These are phyloP conservation scores for Phytophthora cryptogea DNA, from an alignment of 352 stramenopile genomes.

Conservation along the genomic window DNA sequence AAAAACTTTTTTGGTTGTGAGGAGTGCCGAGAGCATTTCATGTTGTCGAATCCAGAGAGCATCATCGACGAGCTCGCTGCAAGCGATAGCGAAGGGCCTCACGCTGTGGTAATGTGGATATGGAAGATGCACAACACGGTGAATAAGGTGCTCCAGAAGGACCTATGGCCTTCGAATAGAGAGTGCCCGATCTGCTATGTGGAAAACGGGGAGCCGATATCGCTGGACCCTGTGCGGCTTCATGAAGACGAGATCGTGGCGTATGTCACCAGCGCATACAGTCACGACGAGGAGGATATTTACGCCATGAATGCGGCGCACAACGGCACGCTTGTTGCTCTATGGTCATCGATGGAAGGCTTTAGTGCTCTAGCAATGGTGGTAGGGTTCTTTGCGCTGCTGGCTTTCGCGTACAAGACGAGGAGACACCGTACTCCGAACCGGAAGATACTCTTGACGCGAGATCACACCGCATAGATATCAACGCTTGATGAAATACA, in stretches of 20 bases:
- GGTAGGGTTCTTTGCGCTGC: conserved; percentile 30
- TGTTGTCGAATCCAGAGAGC: conserved; percentile 63
- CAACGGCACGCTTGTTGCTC: conserved; percentile 42
- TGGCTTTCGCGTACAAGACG: conserved; percentile 35
- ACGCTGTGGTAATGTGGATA: conserved; percentile 69
- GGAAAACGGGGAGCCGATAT: conserved; percentile 45
- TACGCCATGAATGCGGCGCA: conserved; percentile 53
- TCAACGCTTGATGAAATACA: conserved; percentile 2
- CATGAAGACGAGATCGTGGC: conserved; percentile 57
- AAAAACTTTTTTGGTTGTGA: conserved; percentile 87
- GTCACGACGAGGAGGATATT: conserved; percentile 50
- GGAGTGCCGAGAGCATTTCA: conserved; percentile 76
- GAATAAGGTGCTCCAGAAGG: conserved; percentile 76
- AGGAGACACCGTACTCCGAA: conserved; percentile 20
- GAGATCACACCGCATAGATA: conserved; percentile 26
- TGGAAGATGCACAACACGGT: conserved; percentile 88
- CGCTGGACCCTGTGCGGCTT: conserved; percentile 51
- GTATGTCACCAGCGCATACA: conserved; percentile 61
- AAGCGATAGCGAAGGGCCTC: conserved; percentile 40
- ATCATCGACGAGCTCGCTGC: conserved; percentile 48
- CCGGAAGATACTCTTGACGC: conserved; percentile 20
- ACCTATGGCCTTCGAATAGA: conserved; percentile 60
- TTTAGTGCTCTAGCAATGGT: conserved; percentile 46
- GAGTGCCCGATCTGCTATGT: conserved; percentile 68
- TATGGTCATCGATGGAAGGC: conserved; percentile 44